These are phyloP conservation scores for Triadica sebifera DNA, from an alignment of 345 rosid genomes.

Conservation along the genomic window DNA sequence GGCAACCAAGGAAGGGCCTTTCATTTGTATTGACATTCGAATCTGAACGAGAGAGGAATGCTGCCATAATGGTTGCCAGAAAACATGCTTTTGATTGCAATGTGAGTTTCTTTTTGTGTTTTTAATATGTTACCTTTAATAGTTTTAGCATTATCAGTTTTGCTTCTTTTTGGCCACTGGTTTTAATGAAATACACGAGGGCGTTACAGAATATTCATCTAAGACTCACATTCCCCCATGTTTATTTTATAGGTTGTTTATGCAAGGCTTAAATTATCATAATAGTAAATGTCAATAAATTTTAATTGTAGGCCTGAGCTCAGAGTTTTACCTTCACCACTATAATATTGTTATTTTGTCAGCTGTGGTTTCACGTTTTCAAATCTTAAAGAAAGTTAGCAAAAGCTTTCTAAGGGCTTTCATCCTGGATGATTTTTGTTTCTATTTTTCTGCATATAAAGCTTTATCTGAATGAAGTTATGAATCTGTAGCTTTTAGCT, in stretches of 20 bases:
- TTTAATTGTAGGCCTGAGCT: too few relatives aligned
- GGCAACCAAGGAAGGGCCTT: slow-evolving; percentile 89
- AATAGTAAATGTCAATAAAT: neutral
- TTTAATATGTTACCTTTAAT: neutral
- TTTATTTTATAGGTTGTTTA: neutral
- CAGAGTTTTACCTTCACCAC: too few relatives aligned
- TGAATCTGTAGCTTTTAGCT: too few relatives aligned
- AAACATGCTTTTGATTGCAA: slow-evolving; percentile 82
- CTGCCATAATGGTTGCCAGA: slow-evolving; percentile 76
- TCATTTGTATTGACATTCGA: slow-evolving; percentile 73
- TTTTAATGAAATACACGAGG: neutral
- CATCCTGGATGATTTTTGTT: too few relatives aligned
- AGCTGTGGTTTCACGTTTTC: too few relatives aligned
- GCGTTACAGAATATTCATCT: neutral
- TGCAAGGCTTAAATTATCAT: neutral
- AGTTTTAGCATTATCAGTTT: neutral
- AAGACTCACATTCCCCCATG: too few relatives aligned
- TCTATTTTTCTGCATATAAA: too few relatives aligned
- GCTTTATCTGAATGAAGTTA: too few relatives aligned
- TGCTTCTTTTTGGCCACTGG: neutral
- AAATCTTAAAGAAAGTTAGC: too few relatives aligned
- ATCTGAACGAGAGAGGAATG: slow-evolving; percentile 85
- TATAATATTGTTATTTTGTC: too few relatives aligned
- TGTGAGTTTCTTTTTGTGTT: slow-evolving; percentile 36
- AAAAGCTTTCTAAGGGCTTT: too few relatives aligned